Conservation (phyloP, 108 stramenopile genomes). For the Skeletonema menzelii region DNA sequence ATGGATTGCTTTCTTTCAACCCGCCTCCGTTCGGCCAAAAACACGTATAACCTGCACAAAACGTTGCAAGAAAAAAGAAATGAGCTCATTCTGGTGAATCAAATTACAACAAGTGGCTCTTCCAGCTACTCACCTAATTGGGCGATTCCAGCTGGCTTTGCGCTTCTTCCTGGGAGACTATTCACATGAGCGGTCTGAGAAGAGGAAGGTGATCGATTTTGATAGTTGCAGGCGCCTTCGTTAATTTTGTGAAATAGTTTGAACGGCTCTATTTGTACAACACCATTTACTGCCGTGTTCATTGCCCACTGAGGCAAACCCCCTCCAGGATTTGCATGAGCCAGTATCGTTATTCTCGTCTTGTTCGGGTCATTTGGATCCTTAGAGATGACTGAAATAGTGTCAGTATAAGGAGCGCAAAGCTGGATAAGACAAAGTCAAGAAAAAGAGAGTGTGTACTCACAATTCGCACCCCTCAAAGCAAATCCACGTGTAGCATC, state of each 20-base stretch:
- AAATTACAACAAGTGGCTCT: background rate
- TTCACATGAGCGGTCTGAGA: conserved; percentile 27
- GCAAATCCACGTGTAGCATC: conserved; percentile 77
- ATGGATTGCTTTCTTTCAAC: conserved; percentile 30
- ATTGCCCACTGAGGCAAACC: conserved; percentile 72
- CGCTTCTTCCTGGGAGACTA: conserved; percentile 36
- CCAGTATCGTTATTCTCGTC: conserved; percentile 56
- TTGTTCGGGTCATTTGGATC: conserved; percentile 79
- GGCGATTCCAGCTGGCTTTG: conserved; percentile 46
- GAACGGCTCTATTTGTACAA: conserved; percentile 86
- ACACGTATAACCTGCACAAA: conserved; percentile 31
- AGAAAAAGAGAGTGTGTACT: conserved; percentile 9
- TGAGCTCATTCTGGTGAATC: background rate
- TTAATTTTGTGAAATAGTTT: conserved; percentile 63
- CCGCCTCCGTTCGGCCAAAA: conserved; percentile 54
- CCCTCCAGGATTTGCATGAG: conserved; percentile 61
- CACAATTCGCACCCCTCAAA: conserved; percentile 81
- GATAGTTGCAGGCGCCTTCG: conserved; percentile 29
- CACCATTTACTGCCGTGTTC: conserved; percentile 75
- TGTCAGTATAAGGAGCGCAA: background rate
- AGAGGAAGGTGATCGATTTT: conserved; percentile 8
- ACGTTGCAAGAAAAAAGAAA: background rate
- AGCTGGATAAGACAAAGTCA: background rate
- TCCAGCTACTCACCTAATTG: conserved; percentile 21
- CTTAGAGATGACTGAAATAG: conserved; percentile 51